Percentiles rank a stretch among this genome's conserved stretches.
These are phyloP conservation scores for Leucaena leucocephala DNA, from an alignment of 306 rosid species.

Conservation along the genomic window DNA sequence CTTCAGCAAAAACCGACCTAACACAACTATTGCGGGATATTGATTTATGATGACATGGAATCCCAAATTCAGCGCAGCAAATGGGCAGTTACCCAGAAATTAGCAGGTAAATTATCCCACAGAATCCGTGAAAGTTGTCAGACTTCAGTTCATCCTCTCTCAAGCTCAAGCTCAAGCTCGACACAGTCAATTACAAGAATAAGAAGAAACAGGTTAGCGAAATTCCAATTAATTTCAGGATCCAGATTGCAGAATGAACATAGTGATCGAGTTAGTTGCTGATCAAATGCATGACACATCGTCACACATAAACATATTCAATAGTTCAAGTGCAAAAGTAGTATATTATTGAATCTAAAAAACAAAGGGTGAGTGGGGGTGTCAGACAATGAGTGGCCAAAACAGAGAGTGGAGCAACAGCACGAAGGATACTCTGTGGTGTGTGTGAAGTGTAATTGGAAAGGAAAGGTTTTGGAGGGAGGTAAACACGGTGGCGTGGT, in stretches of 20 bases:
- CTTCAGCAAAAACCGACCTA: constrained; percentile 2
- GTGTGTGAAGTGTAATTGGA: background rate
- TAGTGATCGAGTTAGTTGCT: constrained; percentile 31
- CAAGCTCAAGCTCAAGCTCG: constrained; percentile 28
- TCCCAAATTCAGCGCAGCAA: constrained; percentile 5
- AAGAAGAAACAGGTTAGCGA: constrained; percentile 2
- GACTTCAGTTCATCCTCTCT: constrained; percentile 36
- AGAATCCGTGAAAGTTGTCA: constrained; percentile 2
- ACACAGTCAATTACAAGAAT: background rate
- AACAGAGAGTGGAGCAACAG: background rate
- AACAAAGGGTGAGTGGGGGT: background rate
- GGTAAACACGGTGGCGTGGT: background rate
- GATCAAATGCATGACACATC: constrained; percentile 33
- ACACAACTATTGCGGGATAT: background rate
- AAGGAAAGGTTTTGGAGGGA: constrained; percentile 6
- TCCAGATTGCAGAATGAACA: constrained; percentile 7
- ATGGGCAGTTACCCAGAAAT: background rate
- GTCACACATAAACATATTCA: constrained; percentile 19
- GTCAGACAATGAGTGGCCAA: background rate
- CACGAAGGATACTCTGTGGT: background rate
- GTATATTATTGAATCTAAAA: background rate
- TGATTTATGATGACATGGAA: background rate
- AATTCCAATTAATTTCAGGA: constrained; percentile 5
- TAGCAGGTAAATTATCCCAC: constrained; percentile 2
- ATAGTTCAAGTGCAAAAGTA: background rate